Base-by-base conservation (phyloP, 306 rosid species). In the Prunus mongolica region DNA sequence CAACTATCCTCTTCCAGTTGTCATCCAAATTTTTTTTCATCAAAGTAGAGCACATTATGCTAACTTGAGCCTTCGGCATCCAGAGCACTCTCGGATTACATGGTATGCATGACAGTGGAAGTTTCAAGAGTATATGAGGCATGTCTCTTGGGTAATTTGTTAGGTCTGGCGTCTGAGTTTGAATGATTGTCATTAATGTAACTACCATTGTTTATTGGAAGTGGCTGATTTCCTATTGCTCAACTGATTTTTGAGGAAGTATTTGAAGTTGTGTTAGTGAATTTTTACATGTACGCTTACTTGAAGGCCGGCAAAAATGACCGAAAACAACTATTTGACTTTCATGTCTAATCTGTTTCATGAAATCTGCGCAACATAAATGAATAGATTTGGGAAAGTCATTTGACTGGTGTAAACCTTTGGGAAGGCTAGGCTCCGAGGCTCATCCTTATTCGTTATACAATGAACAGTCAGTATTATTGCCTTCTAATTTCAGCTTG, bases 121-220 rank as follows among this genome's bases (percentile, higher is more conserved):
- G 86, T 80, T 76, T 76, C 44, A 68, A 56, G 72, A 67, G 73
- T 65, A 49, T 28, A 49, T n/a, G 65, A 69, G 69, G 77, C 71
- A 72, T 57, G 46, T 34, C 44, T 64, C 62, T 69, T 51, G 57
- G 6, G 77, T 61, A 61, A 25, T 46, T 62, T 60, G 77, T 60
- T 24, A 30, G 46, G 46, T 45, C 12, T 30, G 56, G 73, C 60
- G 12, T 30, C 52, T 62, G 52, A 30, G 64, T 54, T 51, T 45
- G 22, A 58, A 72, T 49, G 15, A 18, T 60, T 52, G 22, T 58
- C 61, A 34, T 27, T 28, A 8, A 12, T 73, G 55, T 56, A 55
- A 65, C 67, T 66, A 38, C 16, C 20, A 11, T 30, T 46, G 28
- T 57, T 67, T 13, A 19, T 20, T 55, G 38, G 45, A 67, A 47